These are phyloP conservation scores for Salvia hispanica DNA, from an alignment of 257 asterid genomes.

Conservation along the genomic window DNA sequence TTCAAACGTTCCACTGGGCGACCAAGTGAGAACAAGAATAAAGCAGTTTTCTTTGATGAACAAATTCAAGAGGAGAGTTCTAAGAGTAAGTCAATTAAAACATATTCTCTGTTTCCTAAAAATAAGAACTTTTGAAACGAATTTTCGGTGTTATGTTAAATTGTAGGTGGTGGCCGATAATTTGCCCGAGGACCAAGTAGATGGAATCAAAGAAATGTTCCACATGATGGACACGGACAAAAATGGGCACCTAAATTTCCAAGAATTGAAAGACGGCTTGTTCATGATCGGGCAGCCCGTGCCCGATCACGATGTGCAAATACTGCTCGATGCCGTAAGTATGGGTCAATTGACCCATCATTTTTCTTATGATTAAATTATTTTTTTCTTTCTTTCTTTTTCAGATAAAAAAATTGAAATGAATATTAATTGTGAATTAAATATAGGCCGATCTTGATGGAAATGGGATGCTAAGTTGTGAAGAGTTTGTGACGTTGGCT, in stretches of 20 bases:
- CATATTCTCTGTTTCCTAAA: no score
- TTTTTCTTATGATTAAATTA: no score
- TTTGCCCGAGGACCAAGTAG: slow-evolving; percentile 68
- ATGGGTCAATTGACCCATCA: no score
- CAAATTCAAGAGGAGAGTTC: slow-evolving; percentile 84
- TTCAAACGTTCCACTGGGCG: slow-evolving; percentile 67
- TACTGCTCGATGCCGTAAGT: slow-evolving; percentile 71
- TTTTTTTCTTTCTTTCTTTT: no score
- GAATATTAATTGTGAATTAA: background rate
- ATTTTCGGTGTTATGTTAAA: background rate
- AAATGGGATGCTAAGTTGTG: slow-evolving; percentile 65
- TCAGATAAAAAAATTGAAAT: no score
- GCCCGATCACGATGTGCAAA: slow-evolving; percentile 67
- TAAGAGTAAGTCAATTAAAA: slow-evolving; percentile 51
- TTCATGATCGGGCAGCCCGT: slow-evolving; percentile 57
- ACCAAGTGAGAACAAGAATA: slow-evolving; percentile 66
- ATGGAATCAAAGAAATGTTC: slow-evolving; percentile 63
- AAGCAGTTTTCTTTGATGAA: slow-evolving; percentile 89
- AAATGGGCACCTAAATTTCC: slow-evolving; percentile 68
- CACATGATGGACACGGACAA: slow-evolving; percentile 79
- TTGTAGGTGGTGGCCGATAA: slow-evolving; percentile 74
- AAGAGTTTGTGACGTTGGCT: slow-evolving; percentile 73
- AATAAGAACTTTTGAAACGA: no score
- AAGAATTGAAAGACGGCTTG: slow-evolving; percentile 75
- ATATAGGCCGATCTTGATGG: slow-evolving; percentile 71